phyloP scores from a whole-genome alignment of 768 basidiomycete species.

The Leccinellum albellum region DNA sequence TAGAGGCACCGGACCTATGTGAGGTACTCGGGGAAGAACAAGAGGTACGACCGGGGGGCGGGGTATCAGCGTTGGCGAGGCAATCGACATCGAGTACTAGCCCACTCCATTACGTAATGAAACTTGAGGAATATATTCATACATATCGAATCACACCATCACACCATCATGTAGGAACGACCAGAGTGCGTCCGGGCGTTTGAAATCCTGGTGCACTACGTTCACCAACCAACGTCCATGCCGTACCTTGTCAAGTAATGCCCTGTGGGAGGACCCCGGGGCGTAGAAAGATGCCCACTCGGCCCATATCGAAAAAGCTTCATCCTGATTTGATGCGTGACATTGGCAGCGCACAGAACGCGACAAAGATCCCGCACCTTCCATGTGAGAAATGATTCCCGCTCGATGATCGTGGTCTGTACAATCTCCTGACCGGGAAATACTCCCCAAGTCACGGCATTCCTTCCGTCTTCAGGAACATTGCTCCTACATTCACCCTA shows the following conservation, averaged over 20 bases:
- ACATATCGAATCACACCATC: background rate
- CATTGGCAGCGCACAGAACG: background rate
- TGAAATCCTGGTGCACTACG: constrained; percentile 92
- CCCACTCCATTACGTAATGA: background rate
- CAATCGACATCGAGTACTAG: constrained; percentile 42
- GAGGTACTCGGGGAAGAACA: constrained; percentile 62
- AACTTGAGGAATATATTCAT: background rate
- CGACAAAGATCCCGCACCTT: constrained; percentile 56
- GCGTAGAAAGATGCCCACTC: constrained; percentile 91
- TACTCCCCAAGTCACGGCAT: constrained; percentile 98
- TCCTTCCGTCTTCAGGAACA: constrained; percentile 71
- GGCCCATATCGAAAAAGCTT: constrained; percentile 93
- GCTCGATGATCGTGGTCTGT: constrained; percentile 95
- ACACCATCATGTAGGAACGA: constrained; percentile 59
- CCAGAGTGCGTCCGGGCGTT: constrained; percentile 76
- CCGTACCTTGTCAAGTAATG: constrained; percentile 66
- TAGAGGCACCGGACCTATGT: constrained; percentile 61
- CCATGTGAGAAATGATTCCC: constrained; percentile 93
- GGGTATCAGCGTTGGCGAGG: constrained; percentile 72
- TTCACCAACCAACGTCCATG: constrained; percentile 86
- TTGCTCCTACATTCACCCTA: constrained; percentile 82
- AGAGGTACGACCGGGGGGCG: constrained; percentile 58
- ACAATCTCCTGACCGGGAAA: constrained; percentile 96
- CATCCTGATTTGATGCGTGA: constrained; percentile 65
- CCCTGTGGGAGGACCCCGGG: constrained; percentile 66